Base-by-base conservation (phyloP, 2,329 filamentous ascomycete genomes). In the Pyrenophora graminea region DNA sequence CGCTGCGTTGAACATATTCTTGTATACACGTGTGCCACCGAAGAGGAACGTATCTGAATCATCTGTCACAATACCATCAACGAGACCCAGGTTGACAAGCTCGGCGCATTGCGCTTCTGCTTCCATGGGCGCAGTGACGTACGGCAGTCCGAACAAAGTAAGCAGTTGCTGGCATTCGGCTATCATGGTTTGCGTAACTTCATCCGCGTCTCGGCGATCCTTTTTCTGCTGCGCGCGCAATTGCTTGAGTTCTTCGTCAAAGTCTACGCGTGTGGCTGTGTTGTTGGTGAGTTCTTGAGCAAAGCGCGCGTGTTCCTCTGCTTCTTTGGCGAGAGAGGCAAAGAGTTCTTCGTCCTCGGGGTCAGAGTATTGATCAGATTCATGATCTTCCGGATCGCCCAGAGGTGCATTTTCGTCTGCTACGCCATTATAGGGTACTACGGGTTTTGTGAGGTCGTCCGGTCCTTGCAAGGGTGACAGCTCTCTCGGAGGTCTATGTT, bases 1-100 rank as follows among this genome's bases (percentile, higher is more conserved):
- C 73, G 94, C 94, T 64, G 91, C 88, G 74, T 97, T 99, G 80
- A 99, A 99, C 91, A 99, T 96, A 78, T 99, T 99, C 74, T 99
- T 99, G 80, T 99, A 99, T 18, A 99, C 89, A 15, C 93, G 83
- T 0, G 91, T 99, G 32, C 94, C 95, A 15, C 94, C 95, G 72
- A 99, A 99, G 1, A 99, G 82, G 67, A 99, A 99, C 0, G 88
- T 95, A 77, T 99, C 94, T 2, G 89, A 95, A 70, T 99, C 94
- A 66, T 99, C 94, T 0, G 95, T 99, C 25, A 99, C 92, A 55
- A 99, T 96, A 10, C 95, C 94, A 70, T 99, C 95, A 7, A 99
- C 95, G 0, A 97, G 84, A 0, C 91, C 90, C 0, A 97, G 79
- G 0, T 77, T 77, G 0, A 99, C 92, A 3, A 99, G 83, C 74